A percentile compares a stretch with the other conserved stretches of the same genome.
Conservation (phyloP, 1,139 yeast genomes). For the Geotrichum australiense region DNA sequence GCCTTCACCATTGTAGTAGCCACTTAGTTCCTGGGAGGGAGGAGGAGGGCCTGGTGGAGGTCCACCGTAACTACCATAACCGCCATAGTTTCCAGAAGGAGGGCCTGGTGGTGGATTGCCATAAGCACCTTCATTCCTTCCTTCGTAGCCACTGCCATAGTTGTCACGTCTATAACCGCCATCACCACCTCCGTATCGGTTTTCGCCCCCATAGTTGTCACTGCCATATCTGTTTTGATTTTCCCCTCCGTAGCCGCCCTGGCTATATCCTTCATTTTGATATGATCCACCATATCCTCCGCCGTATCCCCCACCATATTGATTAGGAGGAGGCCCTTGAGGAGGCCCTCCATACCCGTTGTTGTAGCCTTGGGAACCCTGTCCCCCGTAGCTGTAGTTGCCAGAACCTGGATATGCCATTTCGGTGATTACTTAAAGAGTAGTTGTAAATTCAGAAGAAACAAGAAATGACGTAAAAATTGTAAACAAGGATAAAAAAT, state of each 20-base stretch:
- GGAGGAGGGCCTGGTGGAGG: slow-evolving; percentile 18
- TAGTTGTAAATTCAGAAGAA: neutral
- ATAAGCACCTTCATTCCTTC: slow-evolving; percentile 9
- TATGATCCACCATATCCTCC: slow-evolving; percentile 8
- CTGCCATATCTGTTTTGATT: neutral
- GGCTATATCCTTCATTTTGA: neutral
- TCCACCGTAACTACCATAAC: neutral
- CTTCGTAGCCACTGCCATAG: neutral
- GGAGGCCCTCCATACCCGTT: slow-evolving; percentile 19
- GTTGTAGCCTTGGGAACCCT: slow-evolving; percentile 11
- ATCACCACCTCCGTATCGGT: neutral
- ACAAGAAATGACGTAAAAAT: neutral
- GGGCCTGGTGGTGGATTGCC: slow-evolving; percentile 23
- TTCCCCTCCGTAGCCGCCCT: neutral
- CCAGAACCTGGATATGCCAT: slow-evolving; percentile 30
- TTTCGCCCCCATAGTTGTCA: slow-evolving; percentile 4
- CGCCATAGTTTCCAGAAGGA: slow-evolving; percentile 21
- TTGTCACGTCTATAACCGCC: neutral
- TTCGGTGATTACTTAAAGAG: neutral
- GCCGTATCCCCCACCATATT: slow-evolving; percentile 7
- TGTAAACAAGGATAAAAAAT: neutral
- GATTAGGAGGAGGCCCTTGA: slow-evolving; percentile 4
- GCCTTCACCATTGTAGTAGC: slow-evolving; percentile 21
- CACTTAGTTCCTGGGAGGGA: slow-evolving; percentile 8
- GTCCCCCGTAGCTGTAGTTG: slow-evolving; percentile 25